Evolutionary conservation across 768 basidiomycete species (phyloP).

Genomic region (Boletus reticuloceps): DNA sequence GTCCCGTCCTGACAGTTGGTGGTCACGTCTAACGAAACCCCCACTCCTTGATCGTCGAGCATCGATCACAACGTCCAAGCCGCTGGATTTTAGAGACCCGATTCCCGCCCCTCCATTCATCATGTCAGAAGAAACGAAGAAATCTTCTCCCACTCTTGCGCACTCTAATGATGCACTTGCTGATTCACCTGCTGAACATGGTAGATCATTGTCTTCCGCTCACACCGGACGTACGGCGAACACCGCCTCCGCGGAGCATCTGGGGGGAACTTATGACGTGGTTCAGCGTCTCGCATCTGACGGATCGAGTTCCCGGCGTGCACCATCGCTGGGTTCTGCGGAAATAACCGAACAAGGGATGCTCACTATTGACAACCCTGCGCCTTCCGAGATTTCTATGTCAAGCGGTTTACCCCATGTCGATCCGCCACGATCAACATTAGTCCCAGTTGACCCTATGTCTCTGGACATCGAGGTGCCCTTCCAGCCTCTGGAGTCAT

Average conservation of each 20-base stretch:
- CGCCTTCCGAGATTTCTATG: constrained; percentile 11
- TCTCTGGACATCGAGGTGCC: constrained; percentile 3
- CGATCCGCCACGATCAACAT: constrained; percentile 21
- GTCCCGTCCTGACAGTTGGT: constrained; percentile 73
- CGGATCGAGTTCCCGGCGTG: constrained; percentile 24
- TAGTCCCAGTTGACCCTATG: not conserved
- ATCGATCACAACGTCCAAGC: constrained; percentile 38
- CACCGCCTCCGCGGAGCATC: constrained; percentile 63
- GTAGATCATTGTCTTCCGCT: constrained; percentile 42
- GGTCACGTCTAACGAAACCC: constrained; percentile 68
- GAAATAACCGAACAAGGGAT: constrained; percentile 21
- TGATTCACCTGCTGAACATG: constrained; percentile 23
- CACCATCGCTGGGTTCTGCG: constrained; percentile 24
- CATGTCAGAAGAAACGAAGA: constrained; percentile 49
- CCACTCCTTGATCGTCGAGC: constrained; percentile 58
- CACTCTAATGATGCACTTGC: constrained; percentile 13
- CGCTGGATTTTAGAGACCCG: constrained; percentile 72
- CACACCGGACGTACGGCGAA: constrained; percentile 63
- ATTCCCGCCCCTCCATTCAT: constrained; percentile 68
- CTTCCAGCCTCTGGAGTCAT: not conserved
- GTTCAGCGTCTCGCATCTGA: constrained; percentile 47
- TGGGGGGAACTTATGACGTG: constrained; percentile 69
- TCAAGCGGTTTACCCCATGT: constrained; percentile 1
- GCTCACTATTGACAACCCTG: constrained; percentile 5
- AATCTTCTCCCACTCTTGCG: constrained; percentile 10